phyloP scores from a whole-genome alignment of 768 basidiomycete species.

The Fomitopsis pulvina region DNA sequence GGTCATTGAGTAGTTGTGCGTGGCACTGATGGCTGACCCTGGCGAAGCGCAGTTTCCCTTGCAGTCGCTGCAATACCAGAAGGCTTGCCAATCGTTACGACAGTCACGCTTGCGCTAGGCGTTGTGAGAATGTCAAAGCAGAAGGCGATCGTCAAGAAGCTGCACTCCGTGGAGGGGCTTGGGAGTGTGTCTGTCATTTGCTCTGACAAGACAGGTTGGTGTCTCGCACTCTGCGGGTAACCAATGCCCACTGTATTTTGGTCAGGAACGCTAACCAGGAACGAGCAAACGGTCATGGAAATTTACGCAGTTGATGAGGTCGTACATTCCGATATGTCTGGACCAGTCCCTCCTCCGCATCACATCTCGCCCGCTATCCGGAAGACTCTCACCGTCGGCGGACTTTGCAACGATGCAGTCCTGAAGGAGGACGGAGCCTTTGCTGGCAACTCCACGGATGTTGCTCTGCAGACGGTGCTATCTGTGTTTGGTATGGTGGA shows the following conservation, averaged over 20 bases:
- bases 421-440: constrained; percentile 64
- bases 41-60: constrained; percentile 66
- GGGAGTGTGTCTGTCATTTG: constrained; percentile 97
- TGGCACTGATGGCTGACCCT: constrained; percentile 5
- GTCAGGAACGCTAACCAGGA: constrained; percentile 84
- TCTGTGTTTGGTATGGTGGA: constrained; percentile 61
- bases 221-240: not conserved
- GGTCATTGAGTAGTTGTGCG: not conserved
- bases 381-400: constrained; percentile 77
- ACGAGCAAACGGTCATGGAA: constrained; percentile 92
- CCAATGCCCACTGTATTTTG: not conserved
- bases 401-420: constrained; percentile 82
- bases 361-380: constrained; percentile 57
- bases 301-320: constrained; percentile 84
- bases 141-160: constrained; percentile 95
- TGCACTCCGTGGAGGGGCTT: constrained; percentile 90
- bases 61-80: constrained; percentile 99
- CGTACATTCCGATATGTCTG: constrained; percentile 53
- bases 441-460: constrained; percentile 90
- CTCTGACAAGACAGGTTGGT: constrained; percentile 88
- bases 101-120: constrained; percentile 92
- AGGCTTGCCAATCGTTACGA: constrained; percentile 94
- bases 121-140: constrained; percentile 91
- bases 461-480: constrained; percentile 81
- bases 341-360: constrained; percentile 28